Percentiles rank a stretch among this genome's conserved stretches.
phyloP scores from a whole-genome alignment of 495 filamentous ascomycete species.

The Friedmanniomyces endolithicus region DNA sequence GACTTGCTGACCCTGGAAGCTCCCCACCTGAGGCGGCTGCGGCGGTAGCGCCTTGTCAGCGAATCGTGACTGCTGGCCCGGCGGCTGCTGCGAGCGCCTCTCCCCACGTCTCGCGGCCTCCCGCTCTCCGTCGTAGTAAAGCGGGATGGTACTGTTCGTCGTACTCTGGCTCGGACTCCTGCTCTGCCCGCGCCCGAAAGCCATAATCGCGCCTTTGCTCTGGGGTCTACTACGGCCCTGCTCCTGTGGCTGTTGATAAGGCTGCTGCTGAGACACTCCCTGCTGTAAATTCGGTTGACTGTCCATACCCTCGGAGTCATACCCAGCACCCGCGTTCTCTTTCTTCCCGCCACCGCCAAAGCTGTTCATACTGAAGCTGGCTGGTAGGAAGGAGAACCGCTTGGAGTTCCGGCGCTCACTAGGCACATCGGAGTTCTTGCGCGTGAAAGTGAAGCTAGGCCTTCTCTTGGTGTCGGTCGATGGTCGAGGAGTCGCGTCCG shows the following conservation, averaged over 20 bases:
- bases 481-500: conserved; percentile 50
- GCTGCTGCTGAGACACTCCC: conserved; percentile 9
- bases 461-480: conserved; percentile 76
- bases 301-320: conserved; percentile 24
- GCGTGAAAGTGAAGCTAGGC: conserved; percentile 58
- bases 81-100: conserved; percentile 9
- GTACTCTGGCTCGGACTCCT: conserved; percentile 31
- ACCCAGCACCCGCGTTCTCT: conserved; percentile 5
- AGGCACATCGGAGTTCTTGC: conserved; percentile 45
- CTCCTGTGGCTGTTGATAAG: background rate
- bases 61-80: background rate
- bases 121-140: conserved; percentile 26
- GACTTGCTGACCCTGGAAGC: too few species aligned
- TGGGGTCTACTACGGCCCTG: conserved; percentile 9
- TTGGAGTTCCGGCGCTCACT: conserved; percentile 37
- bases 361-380: conserved; percentile 55
- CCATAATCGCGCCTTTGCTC: conserved; percentile 19
- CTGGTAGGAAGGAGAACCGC: conserved; percentile 64
- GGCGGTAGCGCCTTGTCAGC: conserved; percentile 10
- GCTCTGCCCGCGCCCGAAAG: conserved; percentile 25
- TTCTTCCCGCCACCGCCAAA: conserved; percentile 23
- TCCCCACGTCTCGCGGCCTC: conserved; percentile 10
- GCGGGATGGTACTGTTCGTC: conserved; percentile 27
- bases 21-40: background rate
- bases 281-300: conserved; percentile 31